Conservation (phyloP, 2,329 filamentous ascomycete genomes). For the Aspergillus hortae region DNA sequence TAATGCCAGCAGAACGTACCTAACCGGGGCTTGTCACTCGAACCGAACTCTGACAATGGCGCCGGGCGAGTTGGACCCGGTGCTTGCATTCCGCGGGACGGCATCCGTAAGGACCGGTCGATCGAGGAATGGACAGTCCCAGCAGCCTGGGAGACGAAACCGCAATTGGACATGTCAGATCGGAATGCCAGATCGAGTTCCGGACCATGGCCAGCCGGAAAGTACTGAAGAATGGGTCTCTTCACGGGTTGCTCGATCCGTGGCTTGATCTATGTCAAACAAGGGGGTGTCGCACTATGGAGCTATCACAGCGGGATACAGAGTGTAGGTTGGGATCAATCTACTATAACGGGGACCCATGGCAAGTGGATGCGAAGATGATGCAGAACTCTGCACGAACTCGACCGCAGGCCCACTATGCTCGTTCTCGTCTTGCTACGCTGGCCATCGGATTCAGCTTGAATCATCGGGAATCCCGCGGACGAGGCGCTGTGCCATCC, state of each 20-base stretch:
- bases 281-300: too few species aligned
- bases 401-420: not conserved
- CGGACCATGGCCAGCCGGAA: not conserved
- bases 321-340: too few species aligned
- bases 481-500: not conserved
- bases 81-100: not conserved
- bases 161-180: constrained; percentile 1
- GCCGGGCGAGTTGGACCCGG: too few species aligned
- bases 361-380: not conserved
- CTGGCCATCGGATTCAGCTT: not conserved
- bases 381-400: not conserved
- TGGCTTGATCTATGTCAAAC: too few species aligned
- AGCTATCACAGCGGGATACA: too few species aligned
- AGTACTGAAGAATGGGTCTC: not conserved
- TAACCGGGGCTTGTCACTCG: not conserved
- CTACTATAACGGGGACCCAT: too few species aligned
- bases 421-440: not conserved
- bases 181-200: not conserved
- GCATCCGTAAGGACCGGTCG: not conserved
- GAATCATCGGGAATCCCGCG: not conserved
- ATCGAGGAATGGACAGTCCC: not conserved
- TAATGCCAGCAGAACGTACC: not conserved
- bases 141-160: not conserved
- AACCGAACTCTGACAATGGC: not conserved
- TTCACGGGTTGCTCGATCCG: too few species aligned